Evolutionary conservation across 768 basidiomycete genomes (phyloP), one percentile per base, ranked within the genome.

Genomic region (Leccinum broughii): DNA sequence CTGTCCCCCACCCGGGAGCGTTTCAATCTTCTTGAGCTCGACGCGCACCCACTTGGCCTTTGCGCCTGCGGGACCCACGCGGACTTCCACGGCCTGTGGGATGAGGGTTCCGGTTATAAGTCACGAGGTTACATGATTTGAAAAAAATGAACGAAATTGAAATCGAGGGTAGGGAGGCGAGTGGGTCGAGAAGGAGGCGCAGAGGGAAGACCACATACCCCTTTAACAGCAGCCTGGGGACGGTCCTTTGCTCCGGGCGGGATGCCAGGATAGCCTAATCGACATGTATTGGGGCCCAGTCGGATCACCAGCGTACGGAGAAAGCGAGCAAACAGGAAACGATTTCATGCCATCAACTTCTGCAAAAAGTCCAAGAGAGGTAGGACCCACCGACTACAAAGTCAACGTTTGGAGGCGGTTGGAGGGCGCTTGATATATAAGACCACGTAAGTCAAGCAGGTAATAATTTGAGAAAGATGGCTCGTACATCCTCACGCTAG

Each of bases 1-100:
- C 61, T 79, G 77, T 15, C 87, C 86, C 24, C 86, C 89, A 22
- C 86, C 86, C 2, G 89, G 91, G 51, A 90, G 81, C 4, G 84
- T 88, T 75, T 98, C 95, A 48, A 95, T 85, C 78, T 95, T 95
- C 65, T 92, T 85, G 71, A 97, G 81, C 76, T 96, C 94, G 61
- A 97, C 86, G 64, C 89, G 85, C 26, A 98, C 88, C 88, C 92
- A 96, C 75, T 93, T 92, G 28, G 92, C 92, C 77, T 93, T 95
- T 70, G 92, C 83, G 15, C 90, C 89, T 62, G 85, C 82, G 2
- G 80, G 77, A 0, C 86, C 88, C 6, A 87, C 80, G 17, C 95
- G 87, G 13, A 98, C 83, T 73, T 98, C 95, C 55, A 98, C 83
- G 20, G 92, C 88, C 92, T 6, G 50, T 22, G 44, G 59, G 24